Evolutionary conservation across 805 yeast genomes (phyloP), one percentile per base, ranked within the genome.

Genomic region (Lachancea fermentati): DNA sequence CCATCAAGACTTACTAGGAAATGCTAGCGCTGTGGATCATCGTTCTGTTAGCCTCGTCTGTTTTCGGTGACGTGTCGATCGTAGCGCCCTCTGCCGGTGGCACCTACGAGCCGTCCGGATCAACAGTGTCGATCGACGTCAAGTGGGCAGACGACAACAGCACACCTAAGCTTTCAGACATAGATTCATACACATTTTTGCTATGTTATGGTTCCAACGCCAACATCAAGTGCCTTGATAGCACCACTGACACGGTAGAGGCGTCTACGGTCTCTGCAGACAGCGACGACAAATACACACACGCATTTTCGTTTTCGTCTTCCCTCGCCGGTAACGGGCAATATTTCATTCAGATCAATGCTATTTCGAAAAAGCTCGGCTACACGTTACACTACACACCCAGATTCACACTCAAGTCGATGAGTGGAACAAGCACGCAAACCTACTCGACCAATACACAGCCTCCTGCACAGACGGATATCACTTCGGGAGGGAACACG

Each of bases 321-420:
- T 40, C 65, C 17, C 54, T 54, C 8, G 81, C 76, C 28, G 77
- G 78, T 2, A 60, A 72, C 54, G 98, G 98, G 22, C 62, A 63
- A 44, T 91, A 75, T 62, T 85, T 67, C 60, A 59, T 91, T 48
- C 97, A 91, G 66, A 58, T 88, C 24, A 74, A 71, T 46, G 75
- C 86, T 1, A 43, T 49, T 4, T 42, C 58, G 2, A 45, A 58
- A 6, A 50, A 54, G 19, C 67, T 65, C 5, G 76, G 75, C 25
- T 64, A 62, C 52, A 72, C 86, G 1, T 76, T 77, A 48, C 83
- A 80, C 56, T 86, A 86, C 61, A 58, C 88, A 4, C 70, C 73
- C 29, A 68, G 95, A 52, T 82, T 89, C 65, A 45, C 58, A 19
- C 65, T 91, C 45, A 58, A 69, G 0, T 87, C 81, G 8, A 84